Evolutionary conservation across 1,139 yeast species (phyloP).

Genomic region (Magnusiomyces suaveolens): DNA sequence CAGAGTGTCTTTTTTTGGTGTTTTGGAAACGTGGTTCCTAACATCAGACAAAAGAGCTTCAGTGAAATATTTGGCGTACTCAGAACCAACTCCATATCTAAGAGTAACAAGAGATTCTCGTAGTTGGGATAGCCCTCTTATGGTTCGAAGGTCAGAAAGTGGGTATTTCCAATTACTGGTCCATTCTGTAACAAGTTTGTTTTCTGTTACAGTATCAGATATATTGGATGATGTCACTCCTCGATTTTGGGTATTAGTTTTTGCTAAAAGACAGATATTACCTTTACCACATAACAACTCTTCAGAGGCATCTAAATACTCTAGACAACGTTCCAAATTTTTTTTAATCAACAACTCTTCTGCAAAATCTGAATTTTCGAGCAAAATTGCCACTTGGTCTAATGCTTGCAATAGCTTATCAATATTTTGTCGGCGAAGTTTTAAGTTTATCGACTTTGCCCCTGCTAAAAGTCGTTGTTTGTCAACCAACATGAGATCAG

Average conservation of each 20-base stretch:
- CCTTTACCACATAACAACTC: conserved; percentile 34
- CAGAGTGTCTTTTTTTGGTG: conserved; percentile 44
- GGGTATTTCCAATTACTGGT: conserved; percentile 44
- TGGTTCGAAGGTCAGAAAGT: conserved; percentile 41
- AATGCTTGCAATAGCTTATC: conserved; percentile 54
- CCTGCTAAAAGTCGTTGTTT: conserved; percentile 45
- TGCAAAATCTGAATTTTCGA: conserved; percentile 46
- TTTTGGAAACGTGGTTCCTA: conserved; percentile 44
- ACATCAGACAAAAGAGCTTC: conserved; percentile 52
- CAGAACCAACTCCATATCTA: conserved; percentile 53
- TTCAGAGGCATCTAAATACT: conserved; percentile 49
- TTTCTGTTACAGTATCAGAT: conserved; percentile 1
- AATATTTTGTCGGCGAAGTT: conserved; percentile 50
- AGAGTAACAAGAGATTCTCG: conserved; percentile 43
- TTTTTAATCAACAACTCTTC: conserved; percentile 34
- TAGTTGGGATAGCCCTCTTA: conserved; percentile 53
- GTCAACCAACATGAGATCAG: conserved; percentile 35
- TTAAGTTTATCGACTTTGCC: conserved; percentile 41
- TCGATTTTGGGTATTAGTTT: neutral
- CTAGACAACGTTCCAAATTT: conserved; percentile 38
- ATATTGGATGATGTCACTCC: neutral
- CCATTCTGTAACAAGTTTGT: conserved; percentile 29
- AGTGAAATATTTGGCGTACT: conserved; percentile 50
- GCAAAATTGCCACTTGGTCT: conserved; percentile 49
- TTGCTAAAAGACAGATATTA: neutral